Conservation (phyloP, 2,329 filamentous ascomycete genomes). For the Didymella glomerata region DNA sequence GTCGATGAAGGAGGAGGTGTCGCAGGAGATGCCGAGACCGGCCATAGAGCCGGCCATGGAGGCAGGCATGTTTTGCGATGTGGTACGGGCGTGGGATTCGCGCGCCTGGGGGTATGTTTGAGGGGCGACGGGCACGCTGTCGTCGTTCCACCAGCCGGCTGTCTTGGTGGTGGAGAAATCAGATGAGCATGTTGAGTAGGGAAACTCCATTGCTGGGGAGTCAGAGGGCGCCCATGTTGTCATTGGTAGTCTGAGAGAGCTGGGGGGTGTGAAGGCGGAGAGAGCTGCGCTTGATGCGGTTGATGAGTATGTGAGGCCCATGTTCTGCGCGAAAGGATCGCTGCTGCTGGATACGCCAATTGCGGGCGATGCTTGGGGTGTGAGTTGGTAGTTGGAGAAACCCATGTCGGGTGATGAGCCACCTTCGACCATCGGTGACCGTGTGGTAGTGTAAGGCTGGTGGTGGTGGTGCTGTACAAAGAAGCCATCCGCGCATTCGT, state of each 20-base stretch:
- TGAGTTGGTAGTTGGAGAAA: constrained; percentile 46
- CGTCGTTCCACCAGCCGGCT: constrained; percentile 41
- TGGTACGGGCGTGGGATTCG: constrained; percentile 30
- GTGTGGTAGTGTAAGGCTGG: constrained; percentile 36
- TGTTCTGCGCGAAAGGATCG: constrained; percentile 38
- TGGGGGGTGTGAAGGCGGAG: constrained; percentile 51
- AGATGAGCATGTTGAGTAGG: constrained; percentile 40
- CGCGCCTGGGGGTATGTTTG: constrained; percentile 28
- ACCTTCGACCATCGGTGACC: constrained; percentile 31
- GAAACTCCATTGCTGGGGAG: constrained; percentile 41
- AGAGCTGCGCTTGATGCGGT: constrained; percentile 39
- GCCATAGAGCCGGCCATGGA: constrained; percentile 34
- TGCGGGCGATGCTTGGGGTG: constrained; percentile 44
- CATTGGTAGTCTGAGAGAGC: constrained; percentile 42
- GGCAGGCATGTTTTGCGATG: constrained; percentile 25
- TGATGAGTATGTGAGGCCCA: constrained; percentile 27
- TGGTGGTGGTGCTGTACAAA: constrained; percentile 25
- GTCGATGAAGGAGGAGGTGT: constrained; percentile 33
- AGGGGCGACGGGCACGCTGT: constrained; percentile 25
- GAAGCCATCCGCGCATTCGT: constrained; percentile 36
- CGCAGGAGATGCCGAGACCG: constrained; percentile 43
- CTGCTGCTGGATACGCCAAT: constrained; percentile 33
- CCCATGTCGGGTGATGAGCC: constrained; percentile 28
- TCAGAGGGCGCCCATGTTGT: constrained; percentile 43
- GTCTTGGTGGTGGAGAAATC: constrained; percentile 38